Conservation (phyloP, 192 early-diverging fungal genomes). For the Pilaira anomala region DNA sequence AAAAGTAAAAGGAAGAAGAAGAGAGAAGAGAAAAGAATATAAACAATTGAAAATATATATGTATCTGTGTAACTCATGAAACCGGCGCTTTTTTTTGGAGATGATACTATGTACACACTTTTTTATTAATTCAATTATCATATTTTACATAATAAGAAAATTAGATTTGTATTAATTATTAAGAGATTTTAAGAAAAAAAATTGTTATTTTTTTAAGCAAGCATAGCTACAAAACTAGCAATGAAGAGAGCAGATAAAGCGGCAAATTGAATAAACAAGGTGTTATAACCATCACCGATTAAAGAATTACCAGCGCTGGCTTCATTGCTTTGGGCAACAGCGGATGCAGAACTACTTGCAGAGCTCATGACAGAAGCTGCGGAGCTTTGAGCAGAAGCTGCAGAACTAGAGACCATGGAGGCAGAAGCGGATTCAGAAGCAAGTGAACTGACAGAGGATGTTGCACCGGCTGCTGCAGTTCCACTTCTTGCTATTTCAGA, state of each 20-base stretch:
- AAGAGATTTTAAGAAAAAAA: conserved; percentile 5
- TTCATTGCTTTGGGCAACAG: neutral
- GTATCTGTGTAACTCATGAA: neutral
- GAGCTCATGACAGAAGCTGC: neutral
- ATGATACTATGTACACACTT: no score
- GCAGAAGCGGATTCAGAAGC: neutral
- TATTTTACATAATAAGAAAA: neutral
- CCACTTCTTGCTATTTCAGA: no score
- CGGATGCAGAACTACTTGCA: neutral
- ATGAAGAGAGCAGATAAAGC: conserved; percentile 17
- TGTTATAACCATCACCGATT: neutral
- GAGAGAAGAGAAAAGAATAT: neutral
- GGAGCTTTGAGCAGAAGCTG: neutral
- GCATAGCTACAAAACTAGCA: conserved; percentile 24
- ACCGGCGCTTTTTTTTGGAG: neutral
- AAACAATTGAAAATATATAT: neutral
- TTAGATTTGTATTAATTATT: neutral
- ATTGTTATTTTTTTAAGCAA: conserved; percentile 5
- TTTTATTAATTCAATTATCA: neutral
- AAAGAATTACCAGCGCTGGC: neutral
- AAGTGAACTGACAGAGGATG: neutral
- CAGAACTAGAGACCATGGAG: neutral
- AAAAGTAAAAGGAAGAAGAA: neutral
- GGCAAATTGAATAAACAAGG: conserved; percentile 5
- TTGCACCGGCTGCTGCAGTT: neutral